Evolutionary conservation across 2,329 filamentous ascomycete genomes (phyloP).

Genomic region (Pseudogymnoascus sp.): DNA sequence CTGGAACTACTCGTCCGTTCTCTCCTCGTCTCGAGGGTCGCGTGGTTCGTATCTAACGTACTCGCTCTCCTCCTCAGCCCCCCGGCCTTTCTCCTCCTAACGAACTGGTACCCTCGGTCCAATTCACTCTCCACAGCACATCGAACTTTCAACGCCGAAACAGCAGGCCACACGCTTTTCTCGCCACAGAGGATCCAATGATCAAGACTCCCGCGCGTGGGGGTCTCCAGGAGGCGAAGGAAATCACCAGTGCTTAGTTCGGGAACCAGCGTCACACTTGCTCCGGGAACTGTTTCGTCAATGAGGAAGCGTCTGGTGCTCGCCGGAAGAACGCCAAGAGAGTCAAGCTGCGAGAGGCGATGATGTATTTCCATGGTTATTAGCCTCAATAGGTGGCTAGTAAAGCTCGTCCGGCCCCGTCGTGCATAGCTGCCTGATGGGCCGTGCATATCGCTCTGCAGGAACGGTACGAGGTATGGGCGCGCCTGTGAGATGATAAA

Average conservation of each 20-base stretch:
- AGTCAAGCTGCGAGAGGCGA: constrained; percentile 72
- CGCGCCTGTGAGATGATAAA: constrained; percentile 90
- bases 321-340: constrained; percentile 61
- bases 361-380: constrained; percentile 72
- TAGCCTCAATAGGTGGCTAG: constrained; percentile 55
- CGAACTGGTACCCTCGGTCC: constrained; percentile 74
- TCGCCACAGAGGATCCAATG: constrained; percentile 85
- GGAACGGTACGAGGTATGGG: constrained; percentile 80
- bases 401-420: constrained; percentile 49
- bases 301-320: constrained; percentile 68
- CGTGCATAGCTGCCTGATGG: constrained; percentile 54
- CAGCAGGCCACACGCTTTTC: constrained; percentile 81
- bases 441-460: constrained; percentile 72
- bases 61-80: constrained; percentile 26
- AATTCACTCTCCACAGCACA: constrained; percentile 83
- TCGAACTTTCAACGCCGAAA: constrained; percentile 71
- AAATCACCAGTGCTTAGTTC: constrained; percentile 69
- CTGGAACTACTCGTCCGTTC: constrained; percentile 24
- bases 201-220: constrained; percentile 64
- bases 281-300: constrained; percentile 72
- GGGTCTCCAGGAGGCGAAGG: constrained; percentile 70
- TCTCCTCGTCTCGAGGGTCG: constrained; percentile 19
- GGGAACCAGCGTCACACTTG: constrained; percentile 74
- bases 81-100: constrained; percentile 46
- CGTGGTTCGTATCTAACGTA: constrained; percentile 22